Evolutionary conservation across 1,284 basidiomycete genomes (phyloP), one percentile per base, ranked within the genome.

Genomic region (Gastroboletus turbinatus): DNA sequence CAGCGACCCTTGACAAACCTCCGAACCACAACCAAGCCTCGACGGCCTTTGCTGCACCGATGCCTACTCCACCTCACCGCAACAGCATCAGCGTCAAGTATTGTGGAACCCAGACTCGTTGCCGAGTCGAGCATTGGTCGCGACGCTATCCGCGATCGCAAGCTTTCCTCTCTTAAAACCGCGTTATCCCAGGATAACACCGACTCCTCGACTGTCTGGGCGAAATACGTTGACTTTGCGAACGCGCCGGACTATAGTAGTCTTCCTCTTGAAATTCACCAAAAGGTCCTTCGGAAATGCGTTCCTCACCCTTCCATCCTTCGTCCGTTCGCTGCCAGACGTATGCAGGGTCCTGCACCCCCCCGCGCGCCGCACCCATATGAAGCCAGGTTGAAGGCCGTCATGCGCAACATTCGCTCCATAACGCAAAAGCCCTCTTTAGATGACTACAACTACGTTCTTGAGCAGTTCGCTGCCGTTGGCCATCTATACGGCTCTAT

Each of bases 371-470:
- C 78, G 3, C 82, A 86, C 61, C 47, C 76, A 3, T 79, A 85
- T 62, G 89, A 90, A 71, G 67, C 73, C 23, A 83, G 88, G 36
- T 81, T 88, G 63, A 81, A 82, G 66, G 71, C 77, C 17, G 73
- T 91, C 64, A 82, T 91, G 56, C 78, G 77, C 50, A 88, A 88
- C 67, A 90, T 92, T 33, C 82, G 82, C 51, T 72, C 76, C 36
- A 66, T 78, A 17, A 83, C 82, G 9, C 66, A 65, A 42, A 70
- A 64, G 30, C 86, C 88, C 3, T 66, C 74, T 7, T 57, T 85
- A 50, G 80, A 82, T 3, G 90, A 92, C 67, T 92, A 87, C 67
- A 79, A 92, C 67, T 85, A 85, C 64, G 73, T 92, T 50, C 69
- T 92, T 49, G 77, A 81, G 58, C 87, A 90, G 55, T 89, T 90